A percentile compares a stretch with the other conserved stretches of the same genome.
These are phyloP conservation scores for Helicosporidium sp. DNA, from an alignment of 139 green algal species.

Conservation along the genomic window DNA sequence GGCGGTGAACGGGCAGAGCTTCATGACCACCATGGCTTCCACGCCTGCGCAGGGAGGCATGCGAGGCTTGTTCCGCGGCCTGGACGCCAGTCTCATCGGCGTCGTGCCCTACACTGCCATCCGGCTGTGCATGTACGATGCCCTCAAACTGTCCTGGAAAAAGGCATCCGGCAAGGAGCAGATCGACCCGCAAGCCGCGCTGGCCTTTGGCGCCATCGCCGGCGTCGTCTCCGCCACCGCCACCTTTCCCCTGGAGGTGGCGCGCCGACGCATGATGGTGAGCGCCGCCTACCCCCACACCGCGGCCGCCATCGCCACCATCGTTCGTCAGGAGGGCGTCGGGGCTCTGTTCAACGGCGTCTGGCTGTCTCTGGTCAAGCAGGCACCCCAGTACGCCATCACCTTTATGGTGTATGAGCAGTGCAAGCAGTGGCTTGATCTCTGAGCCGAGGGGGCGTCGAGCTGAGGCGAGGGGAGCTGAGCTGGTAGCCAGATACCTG, in stretches of 20 bases:
- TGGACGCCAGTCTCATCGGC: slow-evolving; percentile 18
- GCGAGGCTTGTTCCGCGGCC: slow-evolving; percentile 29
- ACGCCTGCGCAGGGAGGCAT: slow-evolving; percentile 38
- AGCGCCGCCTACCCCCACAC: slow-evolving; percentile 8
- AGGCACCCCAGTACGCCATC: slow-evolving; percentile 21
- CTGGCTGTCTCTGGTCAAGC: slow-evolving; percentile 16
- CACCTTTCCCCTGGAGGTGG: slow-evolving; percentile 25
- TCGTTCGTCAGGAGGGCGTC: slow-evolving; percentile 10
- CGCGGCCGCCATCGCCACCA: slow-evolving; percentile 3
- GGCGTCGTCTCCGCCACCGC: slow-evolving; percentile 10
- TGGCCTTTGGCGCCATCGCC: slow-evolving; percentile 18
- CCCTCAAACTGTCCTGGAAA: slow-evolving; percentile 8
- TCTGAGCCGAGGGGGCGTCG: neutral
- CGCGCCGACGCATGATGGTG: slow-evolving; percentile 23
- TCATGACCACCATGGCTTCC: slow-evolving; percentile 18
- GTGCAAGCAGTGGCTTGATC: neutral
- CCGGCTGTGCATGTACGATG: slow-evolving; percentile 19
- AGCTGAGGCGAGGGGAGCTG: neutral
- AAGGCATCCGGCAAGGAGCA: slow-evolving; percentile 8
- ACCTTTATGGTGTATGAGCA: slow-evolving; percentile 12
- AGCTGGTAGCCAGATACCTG: neutral
- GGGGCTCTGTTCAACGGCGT: slow-evolving; percentile 18
- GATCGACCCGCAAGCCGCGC: slow-evolving; percentile 5
- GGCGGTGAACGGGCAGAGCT: slow-evolving; percentile 19
- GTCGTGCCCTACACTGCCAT: slow-evolving; percentile 22